Conservation (phyloP, 2,329 filamentous ascomycete genomes). For the Hymenoscyphus scutula region DNA sequence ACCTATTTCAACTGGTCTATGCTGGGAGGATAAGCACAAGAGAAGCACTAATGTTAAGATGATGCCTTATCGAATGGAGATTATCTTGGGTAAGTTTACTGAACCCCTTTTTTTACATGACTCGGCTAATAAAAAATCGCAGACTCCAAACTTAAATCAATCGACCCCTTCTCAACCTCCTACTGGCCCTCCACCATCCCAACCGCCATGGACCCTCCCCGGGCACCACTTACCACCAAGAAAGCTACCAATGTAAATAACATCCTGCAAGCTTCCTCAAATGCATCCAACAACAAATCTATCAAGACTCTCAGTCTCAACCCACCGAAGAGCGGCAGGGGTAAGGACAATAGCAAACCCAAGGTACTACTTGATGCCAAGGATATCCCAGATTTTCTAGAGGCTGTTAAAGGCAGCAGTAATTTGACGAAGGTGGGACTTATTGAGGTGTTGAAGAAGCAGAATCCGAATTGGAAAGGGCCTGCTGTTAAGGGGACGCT, state of each 20-base stretch:
- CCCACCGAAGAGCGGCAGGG: not conserved
- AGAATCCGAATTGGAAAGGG: conserved; percentile 69
- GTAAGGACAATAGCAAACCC: conserved; percentile 19
- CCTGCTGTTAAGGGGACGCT: conserved; percentile 70
- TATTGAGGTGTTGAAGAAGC: conserved; percentile 71
- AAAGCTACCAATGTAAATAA: conserved; percentile 27
- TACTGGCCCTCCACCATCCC: conserved; percentile 62
- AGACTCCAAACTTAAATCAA: conserved; percentile 48
- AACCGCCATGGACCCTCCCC: conserved; percentile 37
- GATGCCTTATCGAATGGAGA: conserved; percentile 68
- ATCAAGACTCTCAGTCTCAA: conserved; percentile 13
- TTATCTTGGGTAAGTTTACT: conserved; percentile 46
- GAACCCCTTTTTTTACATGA: not conserved
- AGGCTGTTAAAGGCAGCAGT: conserved; percentile 65
- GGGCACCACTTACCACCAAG: conserved; percentile 35
- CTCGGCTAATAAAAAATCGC: conserved; percentile 11
- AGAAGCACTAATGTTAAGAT: conserved; percentile 49
- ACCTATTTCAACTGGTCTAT: conserved; percentile 75
- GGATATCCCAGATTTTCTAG: conserved; percentile 53
- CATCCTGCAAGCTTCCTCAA: conserved; percentile 11
- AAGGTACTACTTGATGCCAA: conserved; percentile 30
- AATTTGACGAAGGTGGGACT: conserved; percentile 73
- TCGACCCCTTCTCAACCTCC: conserved; percentile 78
- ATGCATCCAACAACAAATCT: conserved; percentile 10
- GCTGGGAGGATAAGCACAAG: conserved; percentile 67